phyloP scores from a whole-genome alignment of 306 rosid species.

The Biancaea sappan region DNA sequence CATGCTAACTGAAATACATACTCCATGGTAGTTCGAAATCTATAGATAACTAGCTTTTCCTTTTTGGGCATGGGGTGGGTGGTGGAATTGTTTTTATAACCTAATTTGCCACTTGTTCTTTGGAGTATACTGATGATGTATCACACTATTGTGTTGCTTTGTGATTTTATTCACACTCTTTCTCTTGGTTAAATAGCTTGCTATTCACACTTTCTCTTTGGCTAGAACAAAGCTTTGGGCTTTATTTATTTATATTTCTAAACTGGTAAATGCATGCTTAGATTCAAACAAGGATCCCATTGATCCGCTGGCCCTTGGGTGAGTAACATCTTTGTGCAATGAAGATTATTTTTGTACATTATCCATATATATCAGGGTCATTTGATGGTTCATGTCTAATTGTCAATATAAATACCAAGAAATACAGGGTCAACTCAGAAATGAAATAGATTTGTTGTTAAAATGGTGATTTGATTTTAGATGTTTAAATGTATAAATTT shows the following conservation, averaged over 20 bases:
- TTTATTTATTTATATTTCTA: background rate
- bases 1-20: background rate
- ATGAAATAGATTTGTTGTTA: slow-evolving; percentile 9
- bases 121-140: background rate
- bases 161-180: background rate
- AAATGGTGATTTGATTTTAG: background rate
- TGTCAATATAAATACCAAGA: background rate
- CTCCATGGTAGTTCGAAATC: background rate
- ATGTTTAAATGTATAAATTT: slow-evolving; percentile 18
- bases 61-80: background rate
- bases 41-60: background rate
- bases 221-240: background rate
- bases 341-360: slow-evolving; percentile 8
- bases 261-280: slow-evolving; percentile 5
- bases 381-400: background rate
- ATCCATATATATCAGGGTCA: background rate
- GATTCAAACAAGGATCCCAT: background rate
- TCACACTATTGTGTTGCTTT: background rate
- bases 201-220: background rate
- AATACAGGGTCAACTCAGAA: background rate
- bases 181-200: too few relatives aligned
- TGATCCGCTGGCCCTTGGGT: background rate
- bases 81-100: background rate
- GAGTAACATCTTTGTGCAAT: background rate
- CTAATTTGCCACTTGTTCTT: background rate